Conservation (phyloP, 169 alveolate species). For the Plasmodium malariae region DNA sequence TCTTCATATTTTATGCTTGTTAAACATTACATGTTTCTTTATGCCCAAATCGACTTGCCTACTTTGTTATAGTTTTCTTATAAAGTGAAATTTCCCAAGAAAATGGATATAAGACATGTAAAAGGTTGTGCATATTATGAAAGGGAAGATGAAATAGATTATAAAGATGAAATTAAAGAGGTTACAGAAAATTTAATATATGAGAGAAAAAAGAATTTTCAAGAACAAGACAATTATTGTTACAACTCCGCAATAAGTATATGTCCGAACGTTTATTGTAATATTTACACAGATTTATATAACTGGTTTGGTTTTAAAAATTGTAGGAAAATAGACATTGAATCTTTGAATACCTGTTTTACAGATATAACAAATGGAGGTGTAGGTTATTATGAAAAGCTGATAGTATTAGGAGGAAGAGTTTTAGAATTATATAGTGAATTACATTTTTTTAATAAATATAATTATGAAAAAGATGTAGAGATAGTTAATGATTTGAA, state of each 20-base stretch:
- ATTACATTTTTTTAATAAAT: slow-evolving; percentile 56
- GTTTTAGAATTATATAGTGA: slow-evolving; percentile 63
- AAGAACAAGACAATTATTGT: slow-evolving; percentile 50
- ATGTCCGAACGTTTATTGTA: slow-evolving; percentile 65
- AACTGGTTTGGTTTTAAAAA: slow-evolving; percentile 74
- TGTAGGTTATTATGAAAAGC: slow-evolving; percentile 52
- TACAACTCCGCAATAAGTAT: slow-evolving; percentile 17
- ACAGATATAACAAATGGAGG: slow-evolving; percentile 71
- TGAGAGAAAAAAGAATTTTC: slow-evolving; percentile 50
- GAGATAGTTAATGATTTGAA: slow-evolving; percentile 30
- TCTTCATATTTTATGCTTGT: not conserved
- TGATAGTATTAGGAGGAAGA: slow-evolving; percentile 58
- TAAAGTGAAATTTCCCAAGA: not conserved
- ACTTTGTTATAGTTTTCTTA: not conserved
- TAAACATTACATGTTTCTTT: not conserved
- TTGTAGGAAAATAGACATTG: slow-evolving; percentile 55
- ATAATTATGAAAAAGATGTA: slow-evolving; percentile 54
- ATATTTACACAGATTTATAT: slow-evolving; percentile 49
- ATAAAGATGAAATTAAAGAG: slow-evolving; percentile 36
- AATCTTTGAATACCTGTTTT: slow-evolving; percentile 54
- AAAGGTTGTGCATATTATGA: slow-evolving; percentile 37
- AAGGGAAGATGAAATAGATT: slow-evolving; percentile 14
- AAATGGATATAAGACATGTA: slow-evolving; percentile 64
- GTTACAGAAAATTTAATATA: slow-evolving; percentile 41
- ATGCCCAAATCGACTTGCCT: too few relatives aligned